Base-by-base conservation (phyloP, 177 flowering plant species). In the Vitis hybrid region DNA sequence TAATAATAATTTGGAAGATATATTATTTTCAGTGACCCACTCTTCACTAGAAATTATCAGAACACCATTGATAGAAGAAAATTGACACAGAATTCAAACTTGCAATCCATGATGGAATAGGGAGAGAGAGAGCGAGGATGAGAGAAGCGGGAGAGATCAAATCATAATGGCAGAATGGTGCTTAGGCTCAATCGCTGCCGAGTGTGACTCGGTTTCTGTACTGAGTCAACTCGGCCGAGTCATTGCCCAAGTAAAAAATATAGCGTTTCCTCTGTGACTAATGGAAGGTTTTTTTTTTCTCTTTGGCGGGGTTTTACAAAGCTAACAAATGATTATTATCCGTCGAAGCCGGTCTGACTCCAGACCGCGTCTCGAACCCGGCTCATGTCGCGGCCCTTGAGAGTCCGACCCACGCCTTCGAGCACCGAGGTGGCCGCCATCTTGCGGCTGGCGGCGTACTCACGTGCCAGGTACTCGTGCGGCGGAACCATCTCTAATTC, bases 361-460 rank as follows among this genome's bases (percentile, higher is more conserved):
- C 96, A 92, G 1, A 92, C 93, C 0, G 96, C 93, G 61, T 92
- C 91, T 2, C 98, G 84, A 62, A 92, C 94, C 76, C 96, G 86
- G 72, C 98, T 82, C 90, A 90, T 50, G 78, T 92, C 94, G 14
- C 96, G 85, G 5, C 97, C 97, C 79, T 92, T 92, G 6, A 92
- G 84, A 26, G 97, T 92, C 54, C 96, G 84, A 1, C 97, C 96
- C 62, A 85, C 94, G 4, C 97, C 97, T 67, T 85, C 94, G 34
- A 90, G 85, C 15, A 89, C 91, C 66, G 96, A 90, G 20, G 83
- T 84, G 5, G 86, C 84, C 22, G 81, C 79, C 65, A 39, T 56
- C 66, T 71, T 83, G 7, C 81, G 76, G 61, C 83, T 81, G 26
- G 85, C 73, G 0, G 78, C 81, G 63, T 79, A 73, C 73, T 79